Conservation (phyloP, 495 filamentous ascomycete species). For the Talaromyces nanjingensis region DNA sequence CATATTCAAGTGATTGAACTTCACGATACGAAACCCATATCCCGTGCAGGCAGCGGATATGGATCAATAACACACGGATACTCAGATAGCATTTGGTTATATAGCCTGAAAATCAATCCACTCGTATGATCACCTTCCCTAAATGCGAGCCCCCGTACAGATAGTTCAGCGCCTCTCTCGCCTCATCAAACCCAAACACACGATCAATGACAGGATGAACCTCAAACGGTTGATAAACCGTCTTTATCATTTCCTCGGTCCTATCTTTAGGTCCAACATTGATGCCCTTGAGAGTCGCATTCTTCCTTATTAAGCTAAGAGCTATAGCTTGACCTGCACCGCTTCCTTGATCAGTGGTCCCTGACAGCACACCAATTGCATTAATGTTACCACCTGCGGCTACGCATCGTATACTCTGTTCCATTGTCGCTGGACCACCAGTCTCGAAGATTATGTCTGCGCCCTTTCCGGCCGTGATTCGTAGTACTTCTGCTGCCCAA, state of each 20-base stretch:
- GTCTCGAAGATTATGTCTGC: conserved; percentile 41
- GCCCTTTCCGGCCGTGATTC: conserved; percentile 22
- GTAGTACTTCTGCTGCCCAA: conserved; percentile 22
- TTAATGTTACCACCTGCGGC: conserved; percentile 52
- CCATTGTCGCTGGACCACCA: conserved; percentile 44
- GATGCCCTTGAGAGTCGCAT: not conserved
- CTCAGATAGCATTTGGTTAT: not conserved
- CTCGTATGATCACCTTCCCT: conserved; percentile 24
- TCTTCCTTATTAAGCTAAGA: not conserved
- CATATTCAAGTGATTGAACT: too few species aligned
- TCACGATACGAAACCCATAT: too few species aligned
- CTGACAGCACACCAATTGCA: conserved; percentile 51
- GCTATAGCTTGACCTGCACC: not conserved
- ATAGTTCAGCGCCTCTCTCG: conserved; percentile 18
- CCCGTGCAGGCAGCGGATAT: too few species aligned
- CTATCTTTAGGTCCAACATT: conserved; percentile 15
- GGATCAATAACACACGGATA: not conserved
- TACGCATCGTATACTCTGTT: conserved; percentile 47
- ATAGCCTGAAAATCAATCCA: conserved; percentile 4
- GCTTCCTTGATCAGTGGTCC: not conserved
- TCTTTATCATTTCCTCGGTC: conserved; percentile 15
- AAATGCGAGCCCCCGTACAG: conserved; percentile 16
- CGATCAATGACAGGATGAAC: conserved; percentile 19
- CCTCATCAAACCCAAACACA: conserved; percentile 21
- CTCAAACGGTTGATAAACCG: conserved; percentile 9